phyloP scores from a whole-genome alignment of 1,139 yeast genomes.

The Yamadazyma jaroonii region DNA sequence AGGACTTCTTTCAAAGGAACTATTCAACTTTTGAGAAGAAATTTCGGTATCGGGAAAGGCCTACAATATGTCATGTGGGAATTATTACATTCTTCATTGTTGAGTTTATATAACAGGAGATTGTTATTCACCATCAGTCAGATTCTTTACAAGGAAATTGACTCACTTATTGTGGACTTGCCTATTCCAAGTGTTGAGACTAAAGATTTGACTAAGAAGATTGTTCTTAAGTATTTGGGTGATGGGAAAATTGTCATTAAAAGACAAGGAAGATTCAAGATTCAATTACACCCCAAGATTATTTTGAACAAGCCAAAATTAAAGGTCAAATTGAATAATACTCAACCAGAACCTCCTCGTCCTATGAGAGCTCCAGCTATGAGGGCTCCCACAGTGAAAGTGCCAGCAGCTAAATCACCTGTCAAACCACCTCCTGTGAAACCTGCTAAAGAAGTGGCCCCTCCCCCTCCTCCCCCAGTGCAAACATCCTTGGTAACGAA shows the following conservation, averaged over 20 bases:
- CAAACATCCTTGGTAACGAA: not conserved
- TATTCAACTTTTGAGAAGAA: constrained; percentile 62
- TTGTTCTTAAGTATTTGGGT: constrained; percentile 55
- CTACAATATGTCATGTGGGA: constrained; percentile 65
- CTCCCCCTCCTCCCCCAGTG: not conserved
- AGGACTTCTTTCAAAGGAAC: constrained; percentile 58
- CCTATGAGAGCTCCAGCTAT: constrained; percentile 6
- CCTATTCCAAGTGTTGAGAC: constrained; percentile 56
- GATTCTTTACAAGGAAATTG: constrained; percentile 63
- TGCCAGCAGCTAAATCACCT: constrained; percentile 2
- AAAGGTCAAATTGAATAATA: constrained; percentile 21
- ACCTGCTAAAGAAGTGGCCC: not conserved
- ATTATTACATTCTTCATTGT: constrained; percentile 57
- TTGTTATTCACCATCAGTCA: constrained; percentile 63
- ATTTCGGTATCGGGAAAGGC: constrained; percentile 62
- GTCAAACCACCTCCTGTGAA: constrained; percentile 1
- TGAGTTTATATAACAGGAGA: constrained; percentile 61
- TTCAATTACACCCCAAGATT: constrained; percentile 31
- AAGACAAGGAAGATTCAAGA: constrained; percentile 46
- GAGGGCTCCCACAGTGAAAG: constrained; percentile 5
- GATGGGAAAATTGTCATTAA: constrained; percentile 43
- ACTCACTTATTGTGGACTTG: constrained; percentile 58
- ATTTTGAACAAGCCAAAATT: constrained; percentile 8
- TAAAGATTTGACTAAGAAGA: constrained; percentile 53
- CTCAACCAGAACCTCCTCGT: constrained; percentile 1